Evolutionary conservation across 1,284 basidiomycete species (phyloP).

Genomic region (Schizophyllum commune): DNA sequence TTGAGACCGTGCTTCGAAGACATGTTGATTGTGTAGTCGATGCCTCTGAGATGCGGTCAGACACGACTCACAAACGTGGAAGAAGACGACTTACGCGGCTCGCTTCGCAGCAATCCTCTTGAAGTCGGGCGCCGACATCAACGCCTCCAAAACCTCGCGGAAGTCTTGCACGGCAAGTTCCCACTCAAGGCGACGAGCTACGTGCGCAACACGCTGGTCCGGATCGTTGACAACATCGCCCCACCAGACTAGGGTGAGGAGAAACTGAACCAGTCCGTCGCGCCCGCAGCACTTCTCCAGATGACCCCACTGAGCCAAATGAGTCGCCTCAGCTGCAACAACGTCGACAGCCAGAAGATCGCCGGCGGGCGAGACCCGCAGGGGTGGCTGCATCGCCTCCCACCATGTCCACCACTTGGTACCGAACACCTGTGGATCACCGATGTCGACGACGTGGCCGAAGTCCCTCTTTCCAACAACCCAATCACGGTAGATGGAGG

Average conservation of each 20-base stretch:
- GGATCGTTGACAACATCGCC: background rate
- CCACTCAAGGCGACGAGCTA: background rate
- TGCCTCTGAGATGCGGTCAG: no score
- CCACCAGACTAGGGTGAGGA: background rate
- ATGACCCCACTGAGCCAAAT: background rate
- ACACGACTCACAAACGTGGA: no score
- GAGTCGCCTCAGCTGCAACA: background rate
- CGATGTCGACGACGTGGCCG: background rate
- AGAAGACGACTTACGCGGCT: background rate
- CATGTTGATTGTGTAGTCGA: no score
- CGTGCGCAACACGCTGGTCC: background rate
- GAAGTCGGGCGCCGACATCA: background rate
- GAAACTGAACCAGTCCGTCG: background rate
- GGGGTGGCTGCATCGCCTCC: background rate
- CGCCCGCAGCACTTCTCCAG: background rate
- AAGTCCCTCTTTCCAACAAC: background rate
- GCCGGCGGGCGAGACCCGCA: background rate
- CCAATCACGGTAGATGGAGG: background rate
- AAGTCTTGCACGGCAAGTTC: background rate
- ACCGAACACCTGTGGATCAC: background rate
- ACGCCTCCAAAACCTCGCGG: background rate
- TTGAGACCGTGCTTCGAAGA: no score
- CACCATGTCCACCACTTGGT: background rate
- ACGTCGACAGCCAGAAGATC: background rate
- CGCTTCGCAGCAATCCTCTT: background rate